Evolutionary conservation across 73 alveolate genomes (phyloP).

Genomic region (Paramecium tetraurelia): DNA sequence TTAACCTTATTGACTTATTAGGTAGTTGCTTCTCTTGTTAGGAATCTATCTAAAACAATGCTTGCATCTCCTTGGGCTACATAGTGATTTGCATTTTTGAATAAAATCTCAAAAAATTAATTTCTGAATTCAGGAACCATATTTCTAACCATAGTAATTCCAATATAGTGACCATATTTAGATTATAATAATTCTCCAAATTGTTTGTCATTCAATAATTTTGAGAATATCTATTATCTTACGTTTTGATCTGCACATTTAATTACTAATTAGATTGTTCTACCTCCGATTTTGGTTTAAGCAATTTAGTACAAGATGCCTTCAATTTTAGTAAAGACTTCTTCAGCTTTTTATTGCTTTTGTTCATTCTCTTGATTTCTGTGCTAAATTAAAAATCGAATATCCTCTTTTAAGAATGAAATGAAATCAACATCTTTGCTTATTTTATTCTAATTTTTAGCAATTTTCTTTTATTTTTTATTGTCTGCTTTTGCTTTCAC

Average conservation of each 20-base stretch:
- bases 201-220: background rate
- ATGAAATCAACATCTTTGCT: background rate
- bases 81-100: background rate
- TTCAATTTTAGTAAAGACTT: background rate
- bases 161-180: constrained; percentile 47
- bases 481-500: background rate
- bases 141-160: constrained; percentile 35
- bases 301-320: constrained; percentile 5
- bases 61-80: constrained; percentile 31
- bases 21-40: constrained; percentile 5
- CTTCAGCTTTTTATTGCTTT: background rate
- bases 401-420: background rate
- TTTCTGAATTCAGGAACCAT: constrained; percentile 13
- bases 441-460: background rate
- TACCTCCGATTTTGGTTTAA: constrained; percentile 9
- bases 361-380: constrained; percentile 5
- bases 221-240: background rate
- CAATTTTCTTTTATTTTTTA: background rate
- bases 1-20: background rate
- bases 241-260: background rate
- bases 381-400: background rate
- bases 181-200: constrained; percentile 12
- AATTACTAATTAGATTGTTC: constrained; percentile 26
- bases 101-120: constrained; percentile 29
- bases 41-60: constrained; percentile 34